A percentile compares a stretch with the other conserved stretches of the same genome.
Evolutionary conservation across 768 basidiomycete species (phyloP).

Genomic region (Amanita rimosa): DNA sequence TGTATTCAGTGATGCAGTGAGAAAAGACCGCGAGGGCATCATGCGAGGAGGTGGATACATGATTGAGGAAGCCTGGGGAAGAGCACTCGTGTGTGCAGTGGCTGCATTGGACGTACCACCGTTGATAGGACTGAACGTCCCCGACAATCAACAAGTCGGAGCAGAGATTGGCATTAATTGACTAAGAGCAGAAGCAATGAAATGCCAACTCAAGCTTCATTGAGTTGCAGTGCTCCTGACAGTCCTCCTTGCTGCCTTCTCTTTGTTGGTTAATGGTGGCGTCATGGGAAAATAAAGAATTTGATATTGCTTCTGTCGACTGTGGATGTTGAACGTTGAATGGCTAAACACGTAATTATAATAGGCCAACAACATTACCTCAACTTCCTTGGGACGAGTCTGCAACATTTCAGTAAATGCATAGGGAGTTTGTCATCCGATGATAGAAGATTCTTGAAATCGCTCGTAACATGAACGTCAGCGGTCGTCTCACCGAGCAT

Average conservation of each 20-base stretch:
- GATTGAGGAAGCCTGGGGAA: slow-evolving; percentile 78
- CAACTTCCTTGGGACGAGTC: slow-evolving; percentile 12
- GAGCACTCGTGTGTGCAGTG: slow-evolving; percentile 65
- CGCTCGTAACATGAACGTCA: background rate
- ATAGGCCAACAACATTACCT: slow-evolving; percentile 7
- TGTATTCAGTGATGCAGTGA: slow-evolving; percentile 62
- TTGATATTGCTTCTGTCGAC: slow-evolving; percentile 57
- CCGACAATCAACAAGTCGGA: slow-evolving; percentile 5
- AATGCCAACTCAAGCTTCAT: slow-evolving; percentile 11
- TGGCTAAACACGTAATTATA: background rate
- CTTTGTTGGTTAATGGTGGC: slow-evolving; percentile 41
- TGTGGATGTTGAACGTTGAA: no score
- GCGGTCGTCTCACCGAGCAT: background rate
- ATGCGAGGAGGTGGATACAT: slow-evolving; percentile 79
- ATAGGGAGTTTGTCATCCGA: background rate
- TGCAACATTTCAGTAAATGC: background rate
- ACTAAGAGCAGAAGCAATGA: slow-evolving; percentile 31
- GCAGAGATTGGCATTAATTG: slow-evolving; percentile 17
- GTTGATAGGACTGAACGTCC: slow-evolving; percentile 20
- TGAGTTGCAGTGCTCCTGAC: slow-evolving; percentile 39
- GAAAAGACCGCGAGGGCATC: slow-evolving; percentile 65
- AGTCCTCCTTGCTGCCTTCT: slow-evolving; percentile 37
- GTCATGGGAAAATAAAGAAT: slow-evolving; percentile 75
- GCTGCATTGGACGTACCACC: slow-evolving; percentile 60
- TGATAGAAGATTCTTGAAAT: background rate